Evolutionary conservation across 1,284 basidiomycete genomes (phyloP), one percentile per base, ranked within the genome.

Genomic region (Puccinia novopanici): DNA sequence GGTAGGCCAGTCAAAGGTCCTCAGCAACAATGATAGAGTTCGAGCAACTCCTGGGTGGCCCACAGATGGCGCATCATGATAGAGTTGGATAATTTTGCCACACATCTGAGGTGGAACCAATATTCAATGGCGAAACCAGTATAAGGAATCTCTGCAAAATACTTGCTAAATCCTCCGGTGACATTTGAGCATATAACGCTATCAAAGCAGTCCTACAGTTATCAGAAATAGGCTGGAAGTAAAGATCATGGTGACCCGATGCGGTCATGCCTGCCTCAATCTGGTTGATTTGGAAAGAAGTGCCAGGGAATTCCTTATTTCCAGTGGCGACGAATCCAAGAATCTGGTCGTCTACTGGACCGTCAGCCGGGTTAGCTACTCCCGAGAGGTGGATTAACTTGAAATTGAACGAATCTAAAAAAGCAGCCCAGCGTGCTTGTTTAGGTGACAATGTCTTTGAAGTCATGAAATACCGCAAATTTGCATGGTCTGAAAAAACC

Each of bases 401-500:
- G n/a, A n/a, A n/a, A n/a, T n/a, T n/a, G n/a, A n/a, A n/a, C n/a
- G n/a, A n/a, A n/a, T n/a, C n/a, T n/a, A n/a, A n/a, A n/a, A n/a
- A 79, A 22, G 52, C 55, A 6, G 52, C 54, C 76, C 76, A 78
- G 8, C 37, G n/a, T 15, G 50, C 52, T 37, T 78, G 76, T 10
- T 52, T 40, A 10, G 67, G 67, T 6, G 76, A 54, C 2, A 78
- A 34, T n/a, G n/a, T 30, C 42, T 70, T 45, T 12, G 50, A 40
- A 37, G 75, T 54, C 40, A 67, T 76, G 37, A 67, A 76, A 52
- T 67, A 67, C 42, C 24, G 10, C 8, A 79, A 19, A n/a, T 79
- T 79, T 42, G 76, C 50, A 52, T 79, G 76, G 61, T 79, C 76
- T 27, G 68, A 79, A 72, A 79, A 79, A 10, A 71, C 67, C 6